phyloP scores from a whole-genome alignment of 768 basidiomycete species.

The Tylopilus vinaceipallidus region DNA sequence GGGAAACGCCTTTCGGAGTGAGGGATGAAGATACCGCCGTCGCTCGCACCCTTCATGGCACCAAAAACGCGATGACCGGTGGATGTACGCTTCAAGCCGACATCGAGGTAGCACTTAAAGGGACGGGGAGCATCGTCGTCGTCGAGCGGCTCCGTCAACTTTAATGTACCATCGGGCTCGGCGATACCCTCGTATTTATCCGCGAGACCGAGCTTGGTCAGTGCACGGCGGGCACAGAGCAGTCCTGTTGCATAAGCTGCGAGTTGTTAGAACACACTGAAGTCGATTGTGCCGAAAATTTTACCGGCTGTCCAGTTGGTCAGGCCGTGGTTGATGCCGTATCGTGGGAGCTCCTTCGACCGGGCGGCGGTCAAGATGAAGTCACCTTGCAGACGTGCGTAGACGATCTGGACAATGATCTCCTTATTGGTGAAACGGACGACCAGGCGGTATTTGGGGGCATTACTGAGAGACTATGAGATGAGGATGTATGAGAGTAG shows the following conservation, averaged over 20 bases:
- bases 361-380: conserved; percentile 86
- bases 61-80: conserved; percentile 97
- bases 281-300: conserved; percentile 11
- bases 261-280: background rate
- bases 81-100: conserved; percentile 96
- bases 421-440: conserved; percentile 99
- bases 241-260: conserved; percentile 96
- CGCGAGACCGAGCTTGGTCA: conserved; percentile 92
- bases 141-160: conserved; percentile 80
- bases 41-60: conserved; percentile 97
- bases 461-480: conserved; percentile 56
- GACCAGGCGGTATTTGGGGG: conserved; percentile 97
- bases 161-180: conserved; percentile 86
- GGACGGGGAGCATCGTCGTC: conserved; percentile 94
- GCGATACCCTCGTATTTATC: conserved; percentile 96
- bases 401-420: conserved; percentile 92
- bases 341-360: conserved; percentile 89
- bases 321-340: conserved; percentile 96
- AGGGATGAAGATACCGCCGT: conserved; percentile 97
- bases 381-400: conserved; percentile 97
- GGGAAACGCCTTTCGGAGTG: conserved; percentile 99
- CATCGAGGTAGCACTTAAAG: conserved; percentile 99
- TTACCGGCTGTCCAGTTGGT: conserved; percentile 98
- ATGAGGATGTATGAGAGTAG: background rate
- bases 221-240: conserved; percentile 89